Evolutionary conservation across 208 protist species (phyloP), one percentile per base, ranked within the genome.

Genomic region (Acanthamoeba castellanii): DNA sequence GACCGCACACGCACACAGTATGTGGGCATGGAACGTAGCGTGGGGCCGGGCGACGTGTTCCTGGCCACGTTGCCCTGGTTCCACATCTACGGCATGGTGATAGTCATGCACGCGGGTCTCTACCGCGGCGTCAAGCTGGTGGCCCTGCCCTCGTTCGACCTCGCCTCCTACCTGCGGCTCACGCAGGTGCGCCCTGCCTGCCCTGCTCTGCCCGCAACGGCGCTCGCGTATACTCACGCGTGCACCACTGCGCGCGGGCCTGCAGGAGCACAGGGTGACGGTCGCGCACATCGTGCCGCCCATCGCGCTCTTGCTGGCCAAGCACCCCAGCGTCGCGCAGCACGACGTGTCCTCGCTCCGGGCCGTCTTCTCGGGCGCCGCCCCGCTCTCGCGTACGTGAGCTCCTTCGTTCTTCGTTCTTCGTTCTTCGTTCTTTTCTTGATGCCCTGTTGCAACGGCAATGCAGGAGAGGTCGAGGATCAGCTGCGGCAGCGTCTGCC

Each of bases 41-140:
- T 82, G 32, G 74, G 74, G 0, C 74, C 74, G 20, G 70, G 96
- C 8, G 97, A 97, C 6, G 94, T 96, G 1, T 90, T 94, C 5
- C 59, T 98, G n/a, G 88, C 95, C n/a, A 88, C 98, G 3, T 78
- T 98, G 20, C 98, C 98, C 30, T 96, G 97, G 52, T 98, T 97
- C 52, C 98, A 98, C 94, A 98, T 98, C 94, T 98, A 98, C 95
- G 98, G 97, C 50, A 95, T 98, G 91, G 97, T 97, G 22, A 88
- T 97, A 37, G 94, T 97, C 37, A 27, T 98, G 30, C 90, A 95
- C 76, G 47, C 50, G 50, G 78, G 59, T 32, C 94, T 98, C 37
- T 50, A 57, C 20, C n/a, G 34, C 18, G 95, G 95, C 14, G 95
- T 66, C 45, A 96, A 30, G 64, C 93, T 98, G 27, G 95, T 98